These are phyloP conservation scores for Suillus luteus DNA, from an alignment of 768 basidiomycete genomes.

Conservation along the genomic window DNA sequence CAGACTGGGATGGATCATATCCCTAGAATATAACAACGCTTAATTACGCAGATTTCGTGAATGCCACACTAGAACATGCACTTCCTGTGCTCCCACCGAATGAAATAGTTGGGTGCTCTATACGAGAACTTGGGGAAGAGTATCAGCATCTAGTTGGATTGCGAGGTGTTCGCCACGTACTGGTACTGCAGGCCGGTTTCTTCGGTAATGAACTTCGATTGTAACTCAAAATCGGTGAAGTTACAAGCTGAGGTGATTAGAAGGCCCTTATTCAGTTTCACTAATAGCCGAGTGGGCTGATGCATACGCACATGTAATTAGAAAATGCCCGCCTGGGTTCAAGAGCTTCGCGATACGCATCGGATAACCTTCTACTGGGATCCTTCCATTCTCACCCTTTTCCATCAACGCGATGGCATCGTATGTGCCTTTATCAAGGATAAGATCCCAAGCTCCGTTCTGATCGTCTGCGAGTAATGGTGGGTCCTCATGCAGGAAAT, in stretches of 20 bases:
- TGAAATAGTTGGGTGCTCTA: constrained; percentile 69
- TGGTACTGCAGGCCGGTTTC: constrained; percentile 60
- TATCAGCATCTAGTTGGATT: constrained; percentile 1
- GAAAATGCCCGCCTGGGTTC: constrained; percentile 66
- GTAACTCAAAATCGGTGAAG: constrained; percentile 79
- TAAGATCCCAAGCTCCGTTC: constrained; percentile 60
- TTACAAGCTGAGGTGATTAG: constrained; percentile 61
- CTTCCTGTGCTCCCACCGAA: constrained; percentile 82
- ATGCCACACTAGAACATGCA: constrained; percentile 69
- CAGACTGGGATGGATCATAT: constrained; percentile 62
- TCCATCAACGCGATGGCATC: constrained; percentile 79
- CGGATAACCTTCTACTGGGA: constrained; percentile 64
- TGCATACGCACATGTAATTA: constrained; percentile 74
- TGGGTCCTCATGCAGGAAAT: constrained; percentile 65
- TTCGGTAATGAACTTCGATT: constrained; percentile 47
- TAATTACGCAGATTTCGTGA: constrained; percentile 35
- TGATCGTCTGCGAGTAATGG: constrained; percentile 25
- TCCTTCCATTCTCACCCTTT: constrained; percentile 53
- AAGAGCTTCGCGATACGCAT: constrained; percentile 54
- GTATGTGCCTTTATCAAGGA: constrained; percentile 88
- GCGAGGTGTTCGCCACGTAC: constrained; percentile 41
- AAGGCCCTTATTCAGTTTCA: constrained; percentile 3
- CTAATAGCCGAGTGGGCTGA: neutral
- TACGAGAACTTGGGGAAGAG: constrained; percentile 54
- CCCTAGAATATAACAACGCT: constrained; percentile 28